Evolutionary conservation across 2,329 filamentous ascomycete genomes (phyloP).

Genomic region (Colletotrichum sp.): DNA sequence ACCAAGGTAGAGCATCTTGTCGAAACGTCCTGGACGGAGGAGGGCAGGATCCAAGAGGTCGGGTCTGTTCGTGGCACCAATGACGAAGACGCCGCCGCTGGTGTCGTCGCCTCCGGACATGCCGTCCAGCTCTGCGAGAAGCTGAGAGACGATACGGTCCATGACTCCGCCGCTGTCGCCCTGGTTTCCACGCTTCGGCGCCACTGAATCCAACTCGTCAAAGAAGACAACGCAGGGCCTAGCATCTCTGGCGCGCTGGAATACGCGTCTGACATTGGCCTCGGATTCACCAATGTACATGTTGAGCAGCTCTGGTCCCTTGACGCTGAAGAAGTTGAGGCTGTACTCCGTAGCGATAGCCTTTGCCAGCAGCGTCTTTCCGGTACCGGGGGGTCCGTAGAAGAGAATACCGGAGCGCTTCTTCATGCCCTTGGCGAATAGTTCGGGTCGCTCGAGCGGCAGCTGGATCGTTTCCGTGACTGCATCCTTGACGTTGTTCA

Average conservation of each 20-base stretch:
- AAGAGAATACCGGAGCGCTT: slow-evolving; percentile 90
- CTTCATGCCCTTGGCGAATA: slow-evolving; percentile 98
- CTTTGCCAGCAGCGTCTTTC: slow-evolving; percentile 91
- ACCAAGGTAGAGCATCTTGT: slow-evolving; percentile 98
- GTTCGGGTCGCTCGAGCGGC: slow-evolving; percentile 86
- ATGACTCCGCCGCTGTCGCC: slow-evolving; percentile 97
- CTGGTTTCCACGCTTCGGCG: slow-evolving; percentile 95
- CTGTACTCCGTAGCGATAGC: slow-evolving; percentile 94
- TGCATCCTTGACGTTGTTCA: slow-evolving; percentile 95
- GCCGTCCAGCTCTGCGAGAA: slow-evolving; percentile 93
- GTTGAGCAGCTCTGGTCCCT: slow-evolving; percentile 88
- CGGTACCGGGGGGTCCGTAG: slow-evolving; percentile 89
- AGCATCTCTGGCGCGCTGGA: slow-evolving; percentile 85
- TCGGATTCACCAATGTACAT: slow-evolving; percentile 98
- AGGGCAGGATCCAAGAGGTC: slow-evolving; percentile 92
- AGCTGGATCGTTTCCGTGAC: slow-evolving; percentile 96
- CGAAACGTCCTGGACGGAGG: slow-evolving; percentile 87
- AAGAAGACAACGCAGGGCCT: slow-evolving; percentile 92
- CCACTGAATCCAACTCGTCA: slow-evolving; percentile 90
- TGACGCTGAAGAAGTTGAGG: slow-evolving; percentile 93
- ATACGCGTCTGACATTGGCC: slow-evolving; percentile 87
- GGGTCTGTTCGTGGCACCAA: slow-evolving; percentile 93
- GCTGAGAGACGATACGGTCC: slow-evolving; percentile 95
- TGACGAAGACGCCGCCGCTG: slow-evolving; percentile 88
- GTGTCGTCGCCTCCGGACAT: slow-evolving; percentile 93